Conservation (phyloP, 2,329 filamentous ascomycete species). For the Paecilomyces fulvus region DNA sequence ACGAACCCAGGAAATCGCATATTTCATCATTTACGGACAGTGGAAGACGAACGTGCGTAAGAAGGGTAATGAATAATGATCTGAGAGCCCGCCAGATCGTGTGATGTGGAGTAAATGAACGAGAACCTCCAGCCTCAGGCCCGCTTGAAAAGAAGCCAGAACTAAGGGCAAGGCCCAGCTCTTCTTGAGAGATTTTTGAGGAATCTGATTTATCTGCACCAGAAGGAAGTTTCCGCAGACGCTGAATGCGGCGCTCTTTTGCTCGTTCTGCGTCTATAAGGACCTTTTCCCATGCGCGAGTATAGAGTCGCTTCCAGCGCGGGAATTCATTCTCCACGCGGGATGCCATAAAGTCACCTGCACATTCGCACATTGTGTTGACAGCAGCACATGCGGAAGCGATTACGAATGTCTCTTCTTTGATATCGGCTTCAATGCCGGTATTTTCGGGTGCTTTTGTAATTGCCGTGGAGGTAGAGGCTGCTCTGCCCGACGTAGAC, state of each 20-base stretch:
- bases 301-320: conserved; percentile 35
- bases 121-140: conserved; percentile 10
- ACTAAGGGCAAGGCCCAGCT: conserved; percentile 2
- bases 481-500: conserved; percentile 48
- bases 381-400: conserved; percentile 64
- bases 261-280: conserved; percentile 27
- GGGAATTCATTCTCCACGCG: conserved; percentile 63
- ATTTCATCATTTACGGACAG: conserved; percentile 33
- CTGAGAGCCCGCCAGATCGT: conserved; percentile 29
- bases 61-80: conserved; percentile 30
- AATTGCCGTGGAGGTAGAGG: conserved; percentile 30
- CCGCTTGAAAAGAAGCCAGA: conserved; percentile 14
- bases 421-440: conserved; percentile 16
- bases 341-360: conserved; percentile 71
- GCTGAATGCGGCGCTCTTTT: conserved; percentile 22
- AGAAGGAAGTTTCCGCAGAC: conserved; percentile 8
- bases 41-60: conserved; percentile 31
- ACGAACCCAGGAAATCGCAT: conserved; percentile 28
- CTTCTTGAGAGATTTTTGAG: not conserved
- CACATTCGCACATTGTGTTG: conserved; percentile 57
- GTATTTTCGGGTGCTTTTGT: conserved; percentile 27
- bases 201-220: not conserved
- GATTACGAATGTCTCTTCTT: conserved; percentile 45
- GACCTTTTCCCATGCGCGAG: conserved; percentile 28
- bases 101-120: conserved; percentile 32